phyloP scores from a whole-genome alignment of 805 yeast species.

The Candida insectalens region DNA sequence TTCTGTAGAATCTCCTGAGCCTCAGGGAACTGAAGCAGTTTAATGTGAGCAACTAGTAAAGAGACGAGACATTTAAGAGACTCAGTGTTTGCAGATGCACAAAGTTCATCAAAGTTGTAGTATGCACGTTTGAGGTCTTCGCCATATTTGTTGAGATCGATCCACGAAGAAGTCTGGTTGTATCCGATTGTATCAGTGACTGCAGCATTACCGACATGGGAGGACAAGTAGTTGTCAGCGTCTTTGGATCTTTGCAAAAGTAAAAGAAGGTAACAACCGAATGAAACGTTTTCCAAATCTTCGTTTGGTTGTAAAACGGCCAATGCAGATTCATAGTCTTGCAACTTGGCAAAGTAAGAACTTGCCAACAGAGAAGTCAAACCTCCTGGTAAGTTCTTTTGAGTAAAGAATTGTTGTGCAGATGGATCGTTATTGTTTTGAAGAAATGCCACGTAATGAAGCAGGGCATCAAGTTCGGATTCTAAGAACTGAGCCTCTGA shows the following conservation, averaged over 20 bases:
- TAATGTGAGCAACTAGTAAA: constrained; percentile 66
- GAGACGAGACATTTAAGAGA: constrained; percentile 41
- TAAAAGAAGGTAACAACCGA: constrained; percentile 30
- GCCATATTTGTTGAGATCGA: constrained; percentile 14
- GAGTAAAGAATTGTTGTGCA: constrained; percentile 2
- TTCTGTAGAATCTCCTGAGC: constrained; percentile 55
- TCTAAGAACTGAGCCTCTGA: constrained; percentile 6
- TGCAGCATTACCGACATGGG: constrained; percentile 8
- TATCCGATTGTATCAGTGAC: constrained; percentile 61
- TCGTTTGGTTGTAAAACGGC: constrained; percentile 22
- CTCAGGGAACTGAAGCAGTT: constrained; percentile 74
- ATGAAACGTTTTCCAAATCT: constrained; percentile 28
- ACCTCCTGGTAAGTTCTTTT: constrained; percentile 3
- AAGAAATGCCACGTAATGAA: constrained; percentile 7
- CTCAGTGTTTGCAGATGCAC: constrained; percentile 43
- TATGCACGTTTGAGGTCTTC: constrained; percentile 37
- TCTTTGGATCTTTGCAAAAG: constrained; percentile 31
- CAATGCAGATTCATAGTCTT: constrained; percentile 32
- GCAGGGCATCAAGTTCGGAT: constrained; percentile 10
- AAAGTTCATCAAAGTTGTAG: constrained; percentile 74
- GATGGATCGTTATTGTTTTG: constrained; percentile 2
- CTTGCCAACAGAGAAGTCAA: constrained; percentile 8
- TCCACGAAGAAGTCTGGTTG: constrained; percentile 74
- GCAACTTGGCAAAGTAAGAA: constrained; percentile 21
- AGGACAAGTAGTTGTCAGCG: constrained; percentile 19